Evolutionary conservation across 805 yeast species (phyloP).

Genomic region (Ogataea polymorpha): DNA sequence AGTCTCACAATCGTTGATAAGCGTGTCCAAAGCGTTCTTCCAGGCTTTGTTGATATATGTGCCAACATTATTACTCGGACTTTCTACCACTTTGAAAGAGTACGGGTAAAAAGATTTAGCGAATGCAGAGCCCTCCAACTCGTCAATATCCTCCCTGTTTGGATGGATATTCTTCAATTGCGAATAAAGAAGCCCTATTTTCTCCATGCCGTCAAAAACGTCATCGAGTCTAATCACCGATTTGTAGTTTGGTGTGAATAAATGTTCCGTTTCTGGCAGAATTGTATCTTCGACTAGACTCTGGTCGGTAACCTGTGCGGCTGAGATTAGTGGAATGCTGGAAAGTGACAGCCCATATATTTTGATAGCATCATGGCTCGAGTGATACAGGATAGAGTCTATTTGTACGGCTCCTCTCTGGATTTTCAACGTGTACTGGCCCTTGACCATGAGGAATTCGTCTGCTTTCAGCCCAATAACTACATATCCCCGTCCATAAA

Average conservation of each 20-base stretch:
- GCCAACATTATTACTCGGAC: conserved; percentile 28
- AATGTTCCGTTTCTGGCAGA: conserved; percentile 36
- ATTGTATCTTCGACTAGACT: conserved; percentile 26
- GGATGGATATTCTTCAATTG: conserved; percentile 44
- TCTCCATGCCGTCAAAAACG: conserved; percentile 42
- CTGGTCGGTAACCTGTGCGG: conserved; percentile 39
- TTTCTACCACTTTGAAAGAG: conserved; percentile 36
- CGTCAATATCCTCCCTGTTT: conserved; percentile 13
- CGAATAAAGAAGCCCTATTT: conserved; percentile 41
- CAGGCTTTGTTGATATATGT: conserved; percentile 27
- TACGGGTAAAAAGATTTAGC: conserved; percentile 31
- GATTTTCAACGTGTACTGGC: conserved; percentile 43
- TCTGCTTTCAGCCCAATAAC: conserved; percentile 41
- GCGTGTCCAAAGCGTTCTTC: conserved; percentile 18
- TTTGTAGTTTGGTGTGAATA: conserved; percentile 38
- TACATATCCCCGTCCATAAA: conserved; percentile 32
- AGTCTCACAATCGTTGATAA: conserved; percentile 12
- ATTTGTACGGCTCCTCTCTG: conserved; percentile 46
- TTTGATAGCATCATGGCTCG: conserved; percentile 14
- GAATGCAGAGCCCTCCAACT: conserved; percentile 12
- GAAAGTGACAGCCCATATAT: conserved; percentile 35
- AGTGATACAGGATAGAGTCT: conserved; percentile 39
- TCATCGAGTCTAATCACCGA: conserved; percentile 41
- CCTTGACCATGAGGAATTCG: conserved; percentile 44
- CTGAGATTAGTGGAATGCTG: conserved; percentile 42